Evolutionary conservation across 495 filamentous ascomycete species (phyloP), one percentile per base, ranked within the genome.

Genomic region (Tetracladium setigerum): DNA sequence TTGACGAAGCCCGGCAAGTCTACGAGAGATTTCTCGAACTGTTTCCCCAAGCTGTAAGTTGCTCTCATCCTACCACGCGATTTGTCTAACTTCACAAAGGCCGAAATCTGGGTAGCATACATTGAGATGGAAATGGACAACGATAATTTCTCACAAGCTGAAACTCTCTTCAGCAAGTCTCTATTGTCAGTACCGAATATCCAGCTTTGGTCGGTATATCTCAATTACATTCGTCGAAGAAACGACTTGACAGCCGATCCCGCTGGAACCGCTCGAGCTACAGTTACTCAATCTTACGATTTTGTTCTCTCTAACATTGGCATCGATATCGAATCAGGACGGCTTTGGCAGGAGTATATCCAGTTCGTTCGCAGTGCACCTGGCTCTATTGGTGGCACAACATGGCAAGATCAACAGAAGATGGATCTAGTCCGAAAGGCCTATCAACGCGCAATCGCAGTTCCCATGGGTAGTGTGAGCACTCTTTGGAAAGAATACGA

Each of bases 381-480:
- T 8, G 94, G 94, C 10, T 78, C 73, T 34, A 71, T 89, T 36
- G 90, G 90, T 30, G 94, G 92, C 32, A 81, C 74, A 44, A 80
- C 78, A 14, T 98, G 92, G 92, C 88, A 97, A 60, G 92, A 96
- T 58, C 83, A 87, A 62, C 92, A 97, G 58, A 98, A 98, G 73
- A 94, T 95, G 87, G 92, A 98, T 54, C 64, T 81, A 50, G 68
- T 98, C 16, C 80, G 92, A 17, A 94, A 90, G 58, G 84, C 86
- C 3, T 97, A 95, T 61, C 91, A 95, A 55, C 81, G 81, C 27
- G 91, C 92, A 12, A 83, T 95, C 34, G 81, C 75, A 52, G 78
- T 95, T 43, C 92, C 92, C 4, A 91, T 83, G 11, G 73, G 83
- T 38, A 85, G 78, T 30, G 75, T 92, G 39, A 87, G 89, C 55